These are phyloP conservation scores for Coix lacrymajobi DNA, from an alignment of 176 grass and related monocot genomes.

Conservation along the genomic window DNA sequence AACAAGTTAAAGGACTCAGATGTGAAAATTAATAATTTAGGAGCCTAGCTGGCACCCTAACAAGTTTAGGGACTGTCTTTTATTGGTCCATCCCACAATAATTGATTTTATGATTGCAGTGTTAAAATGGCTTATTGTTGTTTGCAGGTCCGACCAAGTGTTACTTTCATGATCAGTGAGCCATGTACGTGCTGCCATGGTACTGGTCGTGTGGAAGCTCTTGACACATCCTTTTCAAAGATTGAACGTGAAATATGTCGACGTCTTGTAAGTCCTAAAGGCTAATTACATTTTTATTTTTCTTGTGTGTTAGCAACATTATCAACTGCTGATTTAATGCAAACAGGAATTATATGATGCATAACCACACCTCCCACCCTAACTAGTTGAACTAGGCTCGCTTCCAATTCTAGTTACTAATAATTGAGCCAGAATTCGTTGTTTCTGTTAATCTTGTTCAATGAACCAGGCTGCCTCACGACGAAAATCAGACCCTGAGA, in stretches of 20 bases:
- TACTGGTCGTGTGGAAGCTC: constrained; percentile 80
- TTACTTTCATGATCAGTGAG: constrained; percentile 96
- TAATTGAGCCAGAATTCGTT: background rate
- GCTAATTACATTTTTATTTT: background rate
- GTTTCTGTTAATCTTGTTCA: constrained; percentile 29
- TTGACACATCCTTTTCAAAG: constrained; percentile 87
- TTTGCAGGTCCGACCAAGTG: constrained; percentile 90
- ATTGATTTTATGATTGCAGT: background rate
- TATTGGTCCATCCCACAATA: background rate
- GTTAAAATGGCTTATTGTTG: constrained; percentile 13
- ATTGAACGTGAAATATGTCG: constrained; percentile 85
- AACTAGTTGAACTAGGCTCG: background rate
- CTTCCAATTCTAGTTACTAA: background rate
- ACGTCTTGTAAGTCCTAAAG: constrained; percentile 57
- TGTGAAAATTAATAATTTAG: background rate
- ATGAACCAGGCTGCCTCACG: constrained; percentile 58
- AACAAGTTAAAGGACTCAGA: background rate
- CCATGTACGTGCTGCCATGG: constrained; percentile 80
- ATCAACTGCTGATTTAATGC: background rate
- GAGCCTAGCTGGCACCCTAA: background rate
- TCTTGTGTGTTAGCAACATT: background rate
- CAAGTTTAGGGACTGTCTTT: background rate
- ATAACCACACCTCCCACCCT: background rate
- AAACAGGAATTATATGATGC: background rate
- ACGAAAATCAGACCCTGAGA: constrained; percentile 47